Evolutionary conservation across 192 early-diverging fungal genomes (phyloP).

Genomic region (Entomortierella parvispora): DNA sequence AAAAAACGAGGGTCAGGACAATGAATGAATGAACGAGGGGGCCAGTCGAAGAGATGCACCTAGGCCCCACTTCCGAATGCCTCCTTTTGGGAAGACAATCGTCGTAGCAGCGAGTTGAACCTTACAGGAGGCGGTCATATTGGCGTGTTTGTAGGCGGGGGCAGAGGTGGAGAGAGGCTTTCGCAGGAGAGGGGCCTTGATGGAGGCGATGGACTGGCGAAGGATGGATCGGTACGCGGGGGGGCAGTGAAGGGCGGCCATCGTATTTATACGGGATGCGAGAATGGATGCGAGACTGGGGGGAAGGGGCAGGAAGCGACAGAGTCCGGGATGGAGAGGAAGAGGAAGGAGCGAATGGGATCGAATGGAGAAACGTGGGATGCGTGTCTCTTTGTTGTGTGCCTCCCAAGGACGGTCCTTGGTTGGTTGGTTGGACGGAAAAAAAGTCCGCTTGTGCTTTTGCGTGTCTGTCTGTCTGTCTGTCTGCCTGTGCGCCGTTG

Average conservation of each 20-base stretch:
- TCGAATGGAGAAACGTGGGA: background rate
- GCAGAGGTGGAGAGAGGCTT: conserved; percentile 32
- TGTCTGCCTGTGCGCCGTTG: no score
- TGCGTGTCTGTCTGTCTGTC: no score
- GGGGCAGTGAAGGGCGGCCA: conserved; percentile 43
- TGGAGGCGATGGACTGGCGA: conserved; percentile 9
- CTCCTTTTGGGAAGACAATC: no score
- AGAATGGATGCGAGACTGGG: conserved; percentile 1
- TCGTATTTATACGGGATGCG: conserved; percentile 20
- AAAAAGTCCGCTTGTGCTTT: no score
- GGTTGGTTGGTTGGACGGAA: no score
- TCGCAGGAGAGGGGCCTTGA: background rate
- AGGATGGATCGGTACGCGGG: conserved; percentile 22
- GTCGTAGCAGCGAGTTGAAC: no score
- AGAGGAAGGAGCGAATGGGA: background rate
- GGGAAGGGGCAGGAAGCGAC: conserved; percentile 1
- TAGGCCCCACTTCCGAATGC: no score
- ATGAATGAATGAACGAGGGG: background rate
- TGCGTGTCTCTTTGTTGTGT: background rate
- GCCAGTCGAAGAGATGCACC: no score
- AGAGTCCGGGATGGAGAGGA: background rate
- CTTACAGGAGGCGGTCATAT: conserved; percentile 24
- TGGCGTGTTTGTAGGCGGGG: background rate
- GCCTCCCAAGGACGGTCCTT: no score
- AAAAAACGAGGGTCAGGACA: background rate